Evolutionary conservation across 2,329 filamentous ascomycete species (phyloP), one percentile per base, ranked within the genome.

Genomic region (Amphichorda felina): DNA sequence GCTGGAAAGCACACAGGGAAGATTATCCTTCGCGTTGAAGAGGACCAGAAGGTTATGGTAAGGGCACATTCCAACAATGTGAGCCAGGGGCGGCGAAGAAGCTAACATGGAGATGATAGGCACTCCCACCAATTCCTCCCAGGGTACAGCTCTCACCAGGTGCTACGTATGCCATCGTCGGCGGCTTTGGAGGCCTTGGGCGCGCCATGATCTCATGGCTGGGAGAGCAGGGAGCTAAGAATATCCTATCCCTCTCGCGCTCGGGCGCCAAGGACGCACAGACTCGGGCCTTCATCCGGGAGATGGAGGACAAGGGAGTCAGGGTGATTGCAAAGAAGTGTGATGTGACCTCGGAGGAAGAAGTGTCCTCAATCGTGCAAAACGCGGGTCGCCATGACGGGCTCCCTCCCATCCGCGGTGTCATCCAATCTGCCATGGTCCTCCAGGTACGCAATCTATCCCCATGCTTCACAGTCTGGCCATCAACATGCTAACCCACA

Each of bases 1-100:
- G 42, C 54, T 2, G 39, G 45, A 2, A 45, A 56, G 2, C 62
- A 66, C 38, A 58, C 66, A 10, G 43, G 43, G 0, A 66, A 65
- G 34, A 57, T 68, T 13, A 51, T 67, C 10, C 33, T 63, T 11
- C 42, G 46, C 2, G 39, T 52, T 13, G 36, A 41, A 8, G 7
- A 36, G 13, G 38, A 42, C 8, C 33, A 44, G 21, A 31, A 39
- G 17, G 38, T 4, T 8, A 19, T 16, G 30, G 37, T 30, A 30
- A 30, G 27, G 36, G n/a, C n/a, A n/a, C n/a, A n/a, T n/a, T n/a
- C n/a, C n/a, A n/a, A n/a, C n/a, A 33, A n/a, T n/a, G n/a, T n/a
- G n/a, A n/a, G n/a, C n/a, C n/a, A n/a, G n/a, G n/a, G n/a, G n/a
- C n/a, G n/a, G n/a, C n/a, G n/a, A n/a, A n/a, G n/a, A n/a, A n/a